These are phyloP conservation scores for Cordyceps cicadae DNA, from an alignment of 2,329 filamentous ascomycete species.

Conservation along the genomic window DNA sequence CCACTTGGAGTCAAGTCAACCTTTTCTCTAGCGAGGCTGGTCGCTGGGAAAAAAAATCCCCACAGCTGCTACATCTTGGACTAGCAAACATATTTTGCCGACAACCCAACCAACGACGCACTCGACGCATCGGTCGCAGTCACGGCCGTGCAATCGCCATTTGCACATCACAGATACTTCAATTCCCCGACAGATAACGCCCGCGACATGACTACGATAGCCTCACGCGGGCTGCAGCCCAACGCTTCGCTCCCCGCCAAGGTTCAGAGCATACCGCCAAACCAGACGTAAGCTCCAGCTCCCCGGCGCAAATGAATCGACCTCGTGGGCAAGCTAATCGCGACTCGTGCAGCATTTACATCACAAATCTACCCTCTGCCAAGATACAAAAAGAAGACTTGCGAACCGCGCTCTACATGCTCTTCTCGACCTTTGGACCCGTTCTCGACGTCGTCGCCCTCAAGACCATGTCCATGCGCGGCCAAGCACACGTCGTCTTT, in stretches of 20 bases:
- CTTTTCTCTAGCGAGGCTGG: slow-evolving; percentile 3
- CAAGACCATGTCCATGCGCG: slow-evolving; percentile 86
- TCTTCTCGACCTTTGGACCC: slow-evolving; percentile 89
- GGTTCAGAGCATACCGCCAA: slow-evolving; percentile 54
- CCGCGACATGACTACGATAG: slow-evolving; percentile 22
- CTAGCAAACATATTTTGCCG: slow-evolving; percentile 29
- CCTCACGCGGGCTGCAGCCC: slow-evolving; percentile 31
- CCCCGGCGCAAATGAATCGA: neutral
- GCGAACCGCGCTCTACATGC: slow-evolving; percentile 77
- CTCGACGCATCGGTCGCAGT: neutral
- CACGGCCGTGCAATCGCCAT: neutral
- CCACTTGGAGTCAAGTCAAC: neutral
- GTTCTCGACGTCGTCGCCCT: slow-evolving; percentile 87
- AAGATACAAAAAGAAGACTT: slow-evolving; percentile 88
- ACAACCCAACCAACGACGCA: slow-evolving; percentile 22
- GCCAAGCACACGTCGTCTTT: slow-evolving; percentile 89
- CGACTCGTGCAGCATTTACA: slow-evolving; percentile 58
- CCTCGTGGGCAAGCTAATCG: slow-evolving; percentile 8
- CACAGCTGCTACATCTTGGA: slow-evolving; percentile 4
- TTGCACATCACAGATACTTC: neutral
- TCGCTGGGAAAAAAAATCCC: slow-evolving; percentile 6
- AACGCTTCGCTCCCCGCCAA: slow-evolving; percentile 38
- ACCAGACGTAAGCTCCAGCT: slow-evolving; percentile 62
- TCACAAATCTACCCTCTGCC: slow-evolving; percentile 74
- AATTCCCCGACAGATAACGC: neutral